Percentiles rank a stretch among this genome's conserved stretches.
phyloP scores from a whole-genome alignment of 2,329 filamentous ascomycete species.

The Botrytis squamosa region DNA sequence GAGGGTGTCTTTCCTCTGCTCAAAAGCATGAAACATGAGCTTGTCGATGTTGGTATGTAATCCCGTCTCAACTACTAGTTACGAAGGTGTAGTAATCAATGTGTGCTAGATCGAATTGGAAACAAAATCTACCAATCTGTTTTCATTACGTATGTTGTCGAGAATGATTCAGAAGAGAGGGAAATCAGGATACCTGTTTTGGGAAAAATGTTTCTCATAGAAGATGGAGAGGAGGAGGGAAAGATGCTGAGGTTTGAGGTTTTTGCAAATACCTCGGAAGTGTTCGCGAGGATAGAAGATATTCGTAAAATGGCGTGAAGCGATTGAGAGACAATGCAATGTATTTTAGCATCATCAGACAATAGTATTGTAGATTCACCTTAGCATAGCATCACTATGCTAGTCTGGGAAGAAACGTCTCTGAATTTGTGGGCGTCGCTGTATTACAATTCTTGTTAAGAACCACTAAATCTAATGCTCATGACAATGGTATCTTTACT shows the following conservation, averaged over 20 bases:
- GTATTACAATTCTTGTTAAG: no score
- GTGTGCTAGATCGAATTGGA: conserved; percentile 7
- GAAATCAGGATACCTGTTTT: conserved; percentile 24
- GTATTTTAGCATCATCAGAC: neutral
- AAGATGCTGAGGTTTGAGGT: conserved; percentile 1
- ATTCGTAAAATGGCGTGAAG: neutral
- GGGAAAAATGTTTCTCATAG: conserved; percentile 21
- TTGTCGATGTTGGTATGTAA: neutral
- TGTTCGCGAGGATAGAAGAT: neutral
- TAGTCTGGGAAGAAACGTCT: no score
- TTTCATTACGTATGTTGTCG: conserved; percentile 26
- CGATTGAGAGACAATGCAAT: neutral
- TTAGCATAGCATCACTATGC: no score
- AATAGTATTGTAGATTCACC: no score
- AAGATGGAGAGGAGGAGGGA: conserved; percentile 15
- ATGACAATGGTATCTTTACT: no score
- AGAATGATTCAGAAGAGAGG: conserved; percentile 25
- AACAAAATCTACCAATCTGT: conserved; percentile 23
- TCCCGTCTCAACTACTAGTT: no score
- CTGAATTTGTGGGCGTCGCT: no score
- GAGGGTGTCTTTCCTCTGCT: neutral
- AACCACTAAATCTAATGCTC: no score
- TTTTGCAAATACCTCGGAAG: neutral
- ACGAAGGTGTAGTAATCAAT: neutral
- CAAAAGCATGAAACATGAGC: neutral